phyloP scores from a whole-genome alignment of 2,329 filamentous ascomycete species.

The Intubia oerlemansii region DNA sequence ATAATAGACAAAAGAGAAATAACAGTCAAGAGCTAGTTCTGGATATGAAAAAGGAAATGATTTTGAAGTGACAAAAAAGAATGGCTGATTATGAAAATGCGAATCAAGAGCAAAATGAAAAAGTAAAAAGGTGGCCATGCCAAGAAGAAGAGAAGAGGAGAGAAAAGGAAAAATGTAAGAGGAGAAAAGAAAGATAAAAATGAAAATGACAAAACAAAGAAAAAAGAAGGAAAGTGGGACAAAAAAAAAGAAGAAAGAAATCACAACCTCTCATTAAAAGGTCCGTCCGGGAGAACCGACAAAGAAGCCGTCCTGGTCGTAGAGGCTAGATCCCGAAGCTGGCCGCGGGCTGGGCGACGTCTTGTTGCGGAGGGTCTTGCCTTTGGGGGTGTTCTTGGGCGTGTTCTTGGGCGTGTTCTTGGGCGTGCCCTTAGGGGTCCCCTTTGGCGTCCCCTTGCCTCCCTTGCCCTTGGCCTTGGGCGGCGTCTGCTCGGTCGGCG shows the following conservation, averaged over 20 bases:
- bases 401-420: not conserved
- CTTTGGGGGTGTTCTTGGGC: not conserved
- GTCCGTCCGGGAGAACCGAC: conserved; percentile 18
- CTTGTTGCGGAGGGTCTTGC: not conserved
- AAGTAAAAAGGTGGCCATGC: not conserved
- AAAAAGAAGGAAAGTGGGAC: not conserved
- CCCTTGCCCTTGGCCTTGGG: too few relatives aligned
- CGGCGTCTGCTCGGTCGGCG: too few relatives aligned
- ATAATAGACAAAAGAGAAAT: too few relatives aligned
- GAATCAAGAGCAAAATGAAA: not conserved
- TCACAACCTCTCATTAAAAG: too few relatives aligned
- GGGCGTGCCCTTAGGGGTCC: not conserved
- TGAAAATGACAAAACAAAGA: not conserved
- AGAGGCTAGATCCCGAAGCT: too few relatives aligned
- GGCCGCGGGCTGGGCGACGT: too few relatives aligned
- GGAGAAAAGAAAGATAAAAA: not conserved
- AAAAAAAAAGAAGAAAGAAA: not conserved
- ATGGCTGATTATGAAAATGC: too few relatives aligned
- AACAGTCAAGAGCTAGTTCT: too few relatives aligned
- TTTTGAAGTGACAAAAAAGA: too few relatives aligned
- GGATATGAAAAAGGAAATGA: too few relatives aligned
- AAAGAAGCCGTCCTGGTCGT: conserved; percentile 24
- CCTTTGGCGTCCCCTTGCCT: too few relatives aligned
- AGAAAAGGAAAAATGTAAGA: not conserved
- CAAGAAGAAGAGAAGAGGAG: not conserved